These are phyloP conservation scores for Eutypa lata DNA, from an alignment of 2,329 filamentous ascomycete species.

Conservation along the genomic window DNA sequence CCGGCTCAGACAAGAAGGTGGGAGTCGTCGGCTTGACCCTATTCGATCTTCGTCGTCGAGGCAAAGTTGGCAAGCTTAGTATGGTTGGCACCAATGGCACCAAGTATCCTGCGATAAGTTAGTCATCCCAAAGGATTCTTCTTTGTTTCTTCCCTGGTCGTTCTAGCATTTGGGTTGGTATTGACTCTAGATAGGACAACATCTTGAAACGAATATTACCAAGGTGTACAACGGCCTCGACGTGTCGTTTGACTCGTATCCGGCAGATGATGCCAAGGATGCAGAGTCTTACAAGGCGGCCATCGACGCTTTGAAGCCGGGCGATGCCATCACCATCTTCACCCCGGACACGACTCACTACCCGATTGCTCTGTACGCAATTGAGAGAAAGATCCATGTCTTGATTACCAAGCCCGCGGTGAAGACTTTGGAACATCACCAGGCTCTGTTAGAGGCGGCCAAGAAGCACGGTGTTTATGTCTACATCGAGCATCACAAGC, in stretches of 20 bases:
- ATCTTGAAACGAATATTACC: slow-evolving; percentile 83
- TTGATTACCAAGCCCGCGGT: slow-evolving; percentile 93
- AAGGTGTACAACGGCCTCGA: slow-evolving; percentile 87
- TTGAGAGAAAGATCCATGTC: slow-evolving; percentile 83
- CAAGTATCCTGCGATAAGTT: slow-evolving; percentile 90
- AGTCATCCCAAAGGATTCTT: slow-evolving; percentile 33
- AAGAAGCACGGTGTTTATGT: slow-evolving; percentile 78
- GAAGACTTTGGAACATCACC: slow-evolving; percentile 77
- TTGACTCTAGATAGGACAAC: slow-evolving; percentile 55
- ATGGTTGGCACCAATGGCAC: slow-evolving; percentile 89
- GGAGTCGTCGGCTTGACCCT: slow-evolving; percentile 88
- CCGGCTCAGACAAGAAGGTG: slow-evolving; percentile 91
- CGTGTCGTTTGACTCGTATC: slow-evolving; percentile 80
- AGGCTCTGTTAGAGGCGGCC: slow-evolving; percentile 69
- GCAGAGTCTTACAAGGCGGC: slow-evolving; percentile 83
- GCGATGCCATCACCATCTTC: slow-evolving; percentile 93
- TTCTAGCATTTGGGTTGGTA: neutral
- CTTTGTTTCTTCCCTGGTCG: neutral
- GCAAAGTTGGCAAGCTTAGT: slow-evolving; percentile 79
- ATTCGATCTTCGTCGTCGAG: slow-evolving; percentile 82
- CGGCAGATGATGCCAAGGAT: slow-evolving; percentile 68
- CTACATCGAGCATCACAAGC: slow-evolving; percentile 95
- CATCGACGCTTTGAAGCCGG: slow-evolving; percentile 77
- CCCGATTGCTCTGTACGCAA: slow-evolving; percentile 87
- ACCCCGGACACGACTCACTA: slow-evolving; percentile 92